phyloP scores from a whole-genome alignment of 2,329 filamentous ascomycete genomes.

The Colletotrichum shisoi region DNA sequence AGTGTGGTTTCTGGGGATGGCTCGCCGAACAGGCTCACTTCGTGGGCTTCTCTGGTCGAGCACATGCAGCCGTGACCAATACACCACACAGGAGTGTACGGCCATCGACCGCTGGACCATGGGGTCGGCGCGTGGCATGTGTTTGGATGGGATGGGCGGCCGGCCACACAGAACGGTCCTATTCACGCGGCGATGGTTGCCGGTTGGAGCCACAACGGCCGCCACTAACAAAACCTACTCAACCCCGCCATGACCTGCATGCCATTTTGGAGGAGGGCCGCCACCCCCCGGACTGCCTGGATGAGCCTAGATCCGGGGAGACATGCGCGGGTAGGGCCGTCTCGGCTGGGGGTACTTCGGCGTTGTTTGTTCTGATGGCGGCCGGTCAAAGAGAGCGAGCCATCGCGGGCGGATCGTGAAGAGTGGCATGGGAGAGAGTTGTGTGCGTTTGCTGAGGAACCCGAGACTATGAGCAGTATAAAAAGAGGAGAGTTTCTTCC shows the following conservation, averaged over 20 bases:
- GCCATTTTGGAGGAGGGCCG: conserved; percentile 7
- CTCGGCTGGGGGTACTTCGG: conserved; percentile 36
- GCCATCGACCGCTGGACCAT: not conserved
- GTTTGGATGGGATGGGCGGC: not conserved
- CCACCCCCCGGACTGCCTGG: conserved; percentile 25
- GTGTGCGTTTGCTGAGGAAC: not conserved
- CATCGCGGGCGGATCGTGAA: not conserved
- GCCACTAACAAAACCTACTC: conserved; percentile 26
- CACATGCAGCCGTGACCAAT: not conserved
- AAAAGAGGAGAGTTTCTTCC: not conserved
- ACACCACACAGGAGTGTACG: not conserved
- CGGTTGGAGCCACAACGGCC: conserved; percentile 27
- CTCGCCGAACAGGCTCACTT: not conserved
- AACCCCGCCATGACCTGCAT: conserved; percentile 32
- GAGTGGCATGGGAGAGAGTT: not conserved
- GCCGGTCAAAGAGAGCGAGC: not conserved
- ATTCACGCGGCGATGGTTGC: conserved; percentile 31
- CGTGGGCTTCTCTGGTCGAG: not conserved
- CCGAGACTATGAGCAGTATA: not conserved
- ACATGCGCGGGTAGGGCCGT: conserved; percentile 30
- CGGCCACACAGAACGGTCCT: conserved; percentile 20
- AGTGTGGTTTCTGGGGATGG: not conserved
- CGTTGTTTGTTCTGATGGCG: conserved; percentile 12
- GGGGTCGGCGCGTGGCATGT: not conserved
- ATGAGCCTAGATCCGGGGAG: conserved; percentile 32